Percentiles rank a stretch among this genome's conserved stretches.
These are phyloP conservation scores for Hibiscus syriacus DNA, from an alignment of 345 rosid genomes.

Conservation along the genomic window DNA sequence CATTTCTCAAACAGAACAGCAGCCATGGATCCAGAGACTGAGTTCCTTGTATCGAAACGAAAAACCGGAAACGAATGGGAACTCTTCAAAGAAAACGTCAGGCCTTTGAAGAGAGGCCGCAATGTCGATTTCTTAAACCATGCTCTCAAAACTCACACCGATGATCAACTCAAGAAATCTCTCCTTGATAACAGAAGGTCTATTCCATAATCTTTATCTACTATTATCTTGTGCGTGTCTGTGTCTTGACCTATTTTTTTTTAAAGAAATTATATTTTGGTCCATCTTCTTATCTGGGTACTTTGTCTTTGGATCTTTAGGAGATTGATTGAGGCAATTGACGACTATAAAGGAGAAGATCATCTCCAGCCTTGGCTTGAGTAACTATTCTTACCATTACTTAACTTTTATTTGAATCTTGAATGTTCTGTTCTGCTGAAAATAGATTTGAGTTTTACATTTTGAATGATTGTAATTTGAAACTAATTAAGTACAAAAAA, in stretches of 20 bases:
- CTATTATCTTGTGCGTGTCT: not conserved
- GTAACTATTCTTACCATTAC: constrained; percentile 31
- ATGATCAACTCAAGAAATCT: constrained; percentile 39
- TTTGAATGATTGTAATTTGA: not conserved
- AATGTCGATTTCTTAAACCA: constrained; percentile 25
- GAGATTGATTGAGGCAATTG: constrained; percentile 66
- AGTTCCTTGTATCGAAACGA: constrained; percentile 57
- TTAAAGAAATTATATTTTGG: not conserved
- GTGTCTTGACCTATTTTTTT: not conserved
- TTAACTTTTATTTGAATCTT: not conserved
- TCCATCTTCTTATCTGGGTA: not conserved
- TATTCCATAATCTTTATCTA: not conserved
- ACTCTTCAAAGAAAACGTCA: constrained; percentile 79
- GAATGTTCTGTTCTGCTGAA: not conserved
- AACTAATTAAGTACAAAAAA: no score
- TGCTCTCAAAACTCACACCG: constrained; percentile 59
- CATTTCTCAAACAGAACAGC: no score
- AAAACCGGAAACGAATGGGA: constrained; percentile 88
- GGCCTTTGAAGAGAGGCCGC: constrained; percentile 17
- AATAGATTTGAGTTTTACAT: not conserved
- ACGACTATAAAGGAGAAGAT: constrained; percentile 71
- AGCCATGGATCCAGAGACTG: constrained; percentile 64
- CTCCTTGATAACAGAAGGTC: constrained; percentile 67
- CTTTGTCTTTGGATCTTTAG: constrained; percentile 22
- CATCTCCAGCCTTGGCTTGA: constrained; percentile 80